A percentile compares a stretch with the other conserved stretches of the same genome.
Evolutionary conservation across 768 basidiomycete species (phyloP).

Genomic region (Exidia glandulosa): DNA sequence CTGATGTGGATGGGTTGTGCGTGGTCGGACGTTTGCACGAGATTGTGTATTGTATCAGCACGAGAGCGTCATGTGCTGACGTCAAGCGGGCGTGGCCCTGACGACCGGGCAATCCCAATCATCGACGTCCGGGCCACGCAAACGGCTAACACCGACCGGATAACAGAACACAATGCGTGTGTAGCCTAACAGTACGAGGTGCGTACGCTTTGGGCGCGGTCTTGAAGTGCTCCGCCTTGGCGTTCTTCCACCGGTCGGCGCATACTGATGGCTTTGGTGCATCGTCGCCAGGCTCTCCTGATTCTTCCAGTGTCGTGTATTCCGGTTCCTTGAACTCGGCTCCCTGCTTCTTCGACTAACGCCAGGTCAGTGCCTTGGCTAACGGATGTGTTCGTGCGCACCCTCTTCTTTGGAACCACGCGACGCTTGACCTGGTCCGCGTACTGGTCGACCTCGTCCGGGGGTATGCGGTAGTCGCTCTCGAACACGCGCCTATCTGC

Average conservation of each 20-base stretch:
- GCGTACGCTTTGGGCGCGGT: too few species aligned
- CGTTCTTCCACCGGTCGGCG: slow-evolving; percentile 14
- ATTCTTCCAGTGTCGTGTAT: background rate
- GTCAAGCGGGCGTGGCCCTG: too few species aligned
- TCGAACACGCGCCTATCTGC: too few species aligned
- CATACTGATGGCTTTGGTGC: background rate
- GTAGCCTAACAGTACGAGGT: too few species aligned
- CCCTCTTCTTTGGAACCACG: background rate
- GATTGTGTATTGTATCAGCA: too few species aligned
- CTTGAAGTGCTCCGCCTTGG: slow-evolving; percentile 7
- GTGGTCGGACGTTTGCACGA: too few species aligned
- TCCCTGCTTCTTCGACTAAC: background rate
- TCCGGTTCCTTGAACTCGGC: background rate
- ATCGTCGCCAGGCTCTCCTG: background rate
- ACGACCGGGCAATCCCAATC: too few species aligned
- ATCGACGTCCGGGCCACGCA: too few species aligned
- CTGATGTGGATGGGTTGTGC: too few species aligned
- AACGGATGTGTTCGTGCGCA: background rate
- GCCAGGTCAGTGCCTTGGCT: background rate
- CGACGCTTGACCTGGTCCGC: background rate
- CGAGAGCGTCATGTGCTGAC: too few species aligned
- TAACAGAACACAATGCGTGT: too few species aligned
- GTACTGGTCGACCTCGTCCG: background rate
- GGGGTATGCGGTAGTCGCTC: background rate
- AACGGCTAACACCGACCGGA: too few species aligned